phyloP scores from a whole-genome alignment of 73 alveolate genomes.

The Symbiodinium pilosum region DNA sequence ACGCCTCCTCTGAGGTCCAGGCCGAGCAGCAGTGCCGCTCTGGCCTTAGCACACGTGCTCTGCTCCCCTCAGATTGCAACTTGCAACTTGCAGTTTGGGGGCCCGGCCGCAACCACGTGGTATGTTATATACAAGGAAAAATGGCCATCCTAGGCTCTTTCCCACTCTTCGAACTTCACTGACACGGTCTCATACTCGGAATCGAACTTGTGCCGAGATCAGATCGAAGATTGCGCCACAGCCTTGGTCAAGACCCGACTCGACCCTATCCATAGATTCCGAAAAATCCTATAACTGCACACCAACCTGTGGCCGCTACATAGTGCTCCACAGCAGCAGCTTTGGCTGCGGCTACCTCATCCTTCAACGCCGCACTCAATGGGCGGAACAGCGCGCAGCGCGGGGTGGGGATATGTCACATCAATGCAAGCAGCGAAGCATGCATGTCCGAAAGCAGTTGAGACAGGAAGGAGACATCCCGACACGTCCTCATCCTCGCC shows the following conservation, averaged over 20 bases:
- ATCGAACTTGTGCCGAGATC: too few species aligned
- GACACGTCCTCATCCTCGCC: constrained; percentile 79
- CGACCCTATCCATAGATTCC: not conserved
- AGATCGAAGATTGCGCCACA: constrained; percentile 9
- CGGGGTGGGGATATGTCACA: too few species aligned
- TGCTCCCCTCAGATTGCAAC: too few species aligned
- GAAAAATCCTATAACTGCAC: too few species aligned
- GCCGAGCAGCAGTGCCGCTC: constrained; percentile 4
- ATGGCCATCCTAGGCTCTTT: not conserved
- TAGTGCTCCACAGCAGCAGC: constrained; percentile 8
- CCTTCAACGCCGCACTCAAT: too few species aligned
- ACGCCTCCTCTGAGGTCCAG: too few species aligned
- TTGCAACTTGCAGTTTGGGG: not conserved
- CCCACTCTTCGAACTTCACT: too few species aligned
- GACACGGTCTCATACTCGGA: too few species aligned
- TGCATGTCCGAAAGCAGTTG: not conserved
- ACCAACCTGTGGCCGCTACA: not conserved
- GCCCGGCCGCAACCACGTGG: not conserved
- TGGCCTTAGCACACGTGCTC: not conserved
- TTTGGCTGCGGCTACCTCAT: constrained; percentile 10
- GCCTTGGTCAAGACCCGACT: not conserved
- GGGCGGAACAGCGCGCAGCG: too few species aligned
- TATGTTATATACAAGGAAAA: not conserved
- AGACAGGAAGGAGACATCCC: not conserved
- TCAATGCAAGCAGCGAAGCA: too few species aligned